Evolutionary conservation across 2,329 filamentous ascomycete species (phyloP), one percentile per base, ranked within the genome.

Genomic region (Cryoendolithus antarcticus): DNA sequence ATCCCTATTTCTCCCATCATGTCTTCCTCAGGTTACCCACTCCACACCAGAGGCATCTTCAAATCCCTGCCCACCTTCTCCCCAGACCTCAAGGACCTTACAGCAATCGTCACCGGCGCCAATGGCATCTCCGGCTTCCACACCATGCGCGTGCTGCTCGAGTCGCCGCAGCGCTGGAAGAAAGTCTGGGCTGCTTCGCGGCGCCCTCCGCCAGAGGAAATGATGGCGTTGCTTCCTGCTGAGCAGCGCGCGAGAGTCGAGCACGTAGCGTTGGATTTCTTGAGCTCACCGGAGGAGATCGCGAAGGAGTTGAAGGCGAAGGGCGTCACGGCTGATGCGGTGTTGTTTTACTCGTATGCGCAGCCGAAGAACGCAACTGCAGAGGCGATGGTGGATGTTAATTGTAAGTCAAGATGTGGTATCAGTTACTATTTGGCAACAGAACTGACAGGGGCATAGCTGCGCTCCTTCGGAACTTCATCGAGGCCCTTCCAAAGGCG

Each of bases 321-420:
- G 28, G 51, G 50, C 0, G 57, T 64, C 3, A 46, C 34, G n/a
- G 44, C 53, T 2, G 64, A 66, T 43, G 63, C 70, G 40, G 56
- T 71, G 7, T 73, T 72, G 51, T 74, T 71, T 54, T 73, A 67
- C 42, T 67, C 67, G 2, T 74, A 74, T 54, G 55, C 69, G 4
- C 70, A 74, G 48, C 63, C 63, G 1, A 53, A 59, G 29, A 67
- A 68, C 67, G 63, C 62, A 12, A 65, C 70, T 50, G 66, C 65
- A 1, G 64, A 72, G 10, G 65, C 71, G 46, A 57, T 73, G 48
- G 62, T 62, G 13, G 61, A 60, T 31, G 58, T 71, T 5, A 74
- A 74, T 44, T 38, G 55, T 70, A 30, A 62, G 64, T 54, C 68
- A 24, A 21, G 9, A 30, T 4, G 30, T 40, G 10, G 34, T 59